Evolutionary conservation across 177 flowering plant species (phyloP).

Genomic region (Vitis hybrid): DNA sequence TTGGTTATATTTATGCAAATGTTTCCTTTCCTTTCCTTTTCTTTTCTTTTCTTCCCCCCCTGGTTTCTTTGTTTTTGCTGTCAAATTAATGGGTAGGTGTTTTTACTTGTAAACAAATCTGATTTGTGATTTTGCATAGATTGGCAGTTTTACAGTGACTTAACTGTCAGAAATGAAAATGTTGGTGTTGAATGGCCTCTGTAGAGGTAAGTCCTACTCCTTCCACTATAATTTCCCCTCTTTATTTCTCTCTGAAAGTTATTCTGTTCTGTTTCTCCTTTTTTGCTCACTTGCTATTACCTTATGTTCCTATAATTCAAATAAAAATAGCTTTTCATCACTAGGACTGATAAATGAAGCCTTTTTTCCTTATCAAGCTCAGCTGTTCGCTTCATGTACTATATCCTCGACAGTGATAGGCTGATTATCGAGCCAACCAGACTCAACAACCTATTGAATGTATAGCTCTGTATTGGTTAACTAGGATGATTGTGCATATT

Average conservation of each 20-base stretch:
- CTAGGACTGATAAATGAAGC: neutral
- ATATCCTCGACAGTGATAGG: conserved; percentile 11
- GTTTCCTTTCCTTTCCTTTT: conserved; percentile 7
- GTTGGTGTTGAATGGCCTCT: too few relatives aligned
- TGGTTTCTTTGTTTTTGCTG: conserved; percentile 8
- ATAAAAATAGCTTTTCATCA: neutral
- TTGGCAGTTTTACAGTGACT: neutral
- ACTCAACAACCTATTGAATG: conserved; percentile 1
- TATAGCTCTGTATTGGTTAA: neutral
- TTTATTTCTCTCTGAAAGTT: neutral
- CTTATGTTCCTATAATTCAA: too few relatives aligned
- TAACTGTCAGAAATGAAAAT: neutral
- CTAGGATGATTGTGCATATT: neutral
- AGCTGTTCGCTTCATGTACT: neutral
- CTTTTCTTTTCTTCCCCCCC: neutral
- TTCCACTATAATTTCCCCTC: neutral
- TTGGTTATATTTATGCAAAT: conserved; percentile 24
- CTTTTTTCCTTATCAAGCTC: neutral
- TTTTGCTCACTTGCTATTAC: neutral
- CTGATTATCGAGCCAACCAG: conserved; percentile 12
- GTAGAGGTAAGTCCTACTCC: too few relatives aligned
- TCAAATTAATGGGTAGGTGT: conserved; percentile 7
- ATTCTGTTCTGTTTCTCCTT: neutral
- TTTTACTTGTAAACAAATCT: neutral
- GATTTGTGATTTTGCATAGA: neutral